phyloP scores from a whole-genome alignment of 2,329 filamentous ascomycete species.

The Pseudovirgaria hyperparasitica region DNA sequence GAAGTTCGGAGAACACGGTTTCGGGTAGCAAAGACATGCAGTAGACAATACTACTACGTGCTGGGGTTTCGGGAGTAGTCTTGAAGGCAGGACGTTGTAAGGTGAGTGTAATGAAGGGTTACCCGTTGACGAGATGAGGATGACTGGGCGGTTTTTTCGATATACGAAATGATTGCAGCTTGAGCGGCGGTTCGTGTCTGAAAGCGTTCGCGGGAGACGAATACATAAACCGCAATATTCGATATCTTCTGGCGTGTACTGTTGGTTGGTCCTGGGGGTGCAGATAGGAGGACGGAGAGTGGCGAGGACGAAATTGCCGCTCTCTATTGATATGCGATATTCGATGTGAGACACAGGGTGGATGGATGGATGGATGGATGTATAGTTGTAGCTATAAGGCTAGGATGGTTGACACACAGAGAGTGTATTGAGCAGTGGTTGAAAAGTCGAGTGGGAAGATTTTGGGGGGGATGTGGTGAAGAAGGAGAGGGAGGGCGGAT shows the following conservation, averaged over 20 bases:
- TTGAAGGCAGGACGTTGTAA: constrained; percentile 23
- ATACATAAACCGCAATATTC: constrained; percentile 80
- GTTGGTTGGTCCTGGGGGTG: no score
- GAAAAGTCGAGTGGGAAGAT: no score
- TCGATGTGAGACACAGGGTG: no score
- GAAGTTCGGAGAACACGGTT: constrained; percentile 34
- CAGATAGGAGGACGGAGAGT: no score
- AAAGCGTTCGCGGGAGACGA: constrained; percentile 90
- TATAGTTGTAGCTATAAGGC: no score
- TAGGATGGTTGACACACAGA: no score
- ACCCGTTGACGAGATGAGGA: constrained; percentile 86
- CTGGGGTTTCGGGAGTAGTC: constrained; percentile 23
- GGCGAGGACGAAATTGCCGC: no score
- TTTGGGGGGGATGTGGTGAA: no score
- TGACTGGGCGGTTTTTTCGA: constrained; percentile 85
- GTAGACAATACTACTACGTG: constrained; percentile 23
- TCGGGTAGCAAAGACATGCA: constrained; percentile 50
- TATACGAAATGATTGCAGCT: constrained; percentile 96
- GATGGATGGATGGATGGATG: no score
- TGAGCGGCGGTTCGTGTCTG: constrained; percentile 85
- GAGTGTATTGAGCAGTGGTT: no score
- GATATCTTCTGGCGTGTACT: constrained; percentile 16
- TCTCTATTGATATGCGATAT: no score
- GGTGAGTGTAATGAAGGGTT: constrained; percentile 40
- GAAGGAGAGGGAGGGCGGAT: no score